These are phyloP conservation scores for Penicillium sp. DNA, from an alignment of 2,329 filamentous ascomycete species.

Conservation along the genomic window DNA sequence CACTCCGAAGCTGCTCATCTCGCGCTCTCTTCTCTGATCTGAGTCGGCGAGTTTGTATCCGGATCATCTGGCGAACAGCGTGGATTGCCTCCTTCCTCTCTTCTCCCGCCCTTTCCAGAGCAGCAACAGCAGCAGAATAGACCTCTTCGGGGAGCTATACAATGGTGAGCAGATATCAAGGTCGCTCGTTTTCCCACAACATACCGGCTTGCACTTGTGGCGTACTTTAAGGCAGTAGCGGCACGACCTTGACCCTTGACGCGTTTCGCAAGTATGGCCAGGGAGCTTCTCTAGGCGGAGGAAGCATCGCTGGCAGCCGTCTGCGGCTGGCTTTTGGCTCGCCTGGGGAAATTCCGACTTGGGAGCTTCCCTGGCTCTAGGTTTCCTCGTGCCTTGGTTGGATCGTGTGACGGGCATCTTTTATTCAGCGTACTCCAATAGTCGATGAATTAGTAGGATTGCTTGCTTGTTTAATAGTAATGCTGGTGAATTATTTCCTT, in stretches of 20 bases:
- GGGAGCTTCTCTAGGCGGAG: slow-evolving; percentile 1
- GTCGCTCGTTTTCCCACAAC: background rate
- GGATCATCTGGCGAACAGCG: background rate
- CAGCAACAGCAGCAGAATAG: background rate
- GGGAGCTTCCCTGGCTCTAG: no score
- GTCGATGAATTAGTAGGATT: background rate
- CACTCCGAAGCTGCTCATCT: background rate
- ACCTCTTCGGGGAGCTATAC: background rate
- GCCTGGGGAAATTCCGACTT: background rate
- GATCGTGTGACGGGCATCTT: background rate
- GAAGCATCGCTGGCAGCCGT: slow-evolving; percentile 9
- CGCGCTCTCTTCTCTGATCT: background rate
- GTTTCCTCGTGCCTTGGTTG: no score
- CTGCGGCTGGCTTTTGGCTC: background rate
- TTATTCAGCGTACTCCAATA: background rate
- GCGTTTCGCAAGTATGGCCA: background rate
- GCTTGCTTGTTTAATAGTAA: background rate
- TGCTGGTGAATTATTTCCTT: background rate
- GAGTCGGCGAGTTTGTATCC: background rate
- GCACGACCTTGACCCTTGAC: background rate
- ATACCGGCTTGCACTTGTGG: slow-evolving; percentile 1
- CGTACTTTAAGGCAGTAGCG: background rate
- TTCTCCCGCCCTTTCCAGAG: background rate
- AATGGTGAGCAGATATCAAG: background rate
- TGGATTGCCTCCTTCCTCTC: background rate